These are phyloP conservation scores for Eurotiales sp. DNA, from an alignment of 2,329 filamentous ascomycete genomes.

Conservation along the genomic window DNA sequence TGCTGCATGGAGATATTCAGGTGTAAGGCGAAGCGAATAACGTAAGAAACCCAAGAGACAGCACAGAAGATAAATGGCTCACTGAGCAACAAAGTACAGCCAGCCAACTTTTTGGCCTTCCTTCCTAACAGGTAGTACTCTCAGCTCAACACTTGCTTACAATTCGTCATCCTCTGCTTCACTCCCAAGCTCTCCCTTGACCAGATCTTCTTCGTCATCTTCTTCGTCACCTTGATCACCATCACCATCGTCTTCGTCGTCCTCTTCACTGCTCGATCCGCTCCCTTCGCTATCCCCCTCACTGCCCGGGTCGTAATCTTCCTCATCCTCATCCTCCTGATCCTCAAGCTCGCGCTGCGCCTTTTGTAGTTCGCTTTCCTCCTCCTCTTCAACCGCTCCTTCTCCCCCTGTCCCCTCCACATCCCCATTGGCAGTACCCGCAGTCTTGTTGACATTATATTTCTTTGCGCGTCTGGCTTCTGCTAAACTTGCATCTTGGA, in stretches of 20 bases:
- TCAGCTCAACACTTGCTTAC: too few species aligned
- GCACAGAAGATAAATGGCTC: too few species aligned
- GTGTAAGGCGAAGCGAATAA: too few species aligned
- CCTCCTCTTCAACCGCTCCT: constrained; percentile 36
- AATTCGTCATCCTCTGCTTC: constrained; percentile 44
- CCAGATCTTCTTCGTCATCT: constrained; percentile 38
- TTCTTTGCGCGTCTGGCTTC: constrained; percentile 58
- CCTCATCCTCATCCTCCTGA: constrained; percentile 47
- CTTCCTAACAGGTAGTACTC: too few species aligned
- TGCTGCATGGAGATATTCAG: too few species aligned
- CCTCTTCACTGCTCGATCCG: constrained; percentile 42
- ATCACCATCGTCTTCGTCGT: constrained; percentile 27
- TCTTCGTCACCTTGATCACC: constrained; percentile 33
- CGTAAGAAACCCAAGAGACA: too few species aligned
- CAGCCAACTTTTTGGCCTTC: too few species aligned
- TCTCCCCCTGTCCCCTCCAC: constrained; percentile 27
- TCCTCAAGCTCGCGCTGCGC: constrained; percentile 53
- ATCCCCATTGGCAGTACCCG: constrained; percentile 26
- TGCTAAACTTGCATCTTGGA: constrained; percentile 63
- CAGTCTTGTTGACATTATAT: constrained; percentile 48
- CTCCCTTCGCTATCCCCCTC: constrained; percentile 47
- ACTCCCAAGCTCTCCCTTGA: constrained; percentile 42
- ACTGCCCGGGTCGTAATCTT: constrained; percentile 51
- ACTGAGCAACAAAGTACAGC: too few species aligned
- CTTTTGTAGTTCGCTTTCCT: constrained; percentile 55